These are phyloP conservation scores for Elaeagnus macrophylla DNA, from an alignment of 306 rosid species.

Conservation along the genomic window DNA sequence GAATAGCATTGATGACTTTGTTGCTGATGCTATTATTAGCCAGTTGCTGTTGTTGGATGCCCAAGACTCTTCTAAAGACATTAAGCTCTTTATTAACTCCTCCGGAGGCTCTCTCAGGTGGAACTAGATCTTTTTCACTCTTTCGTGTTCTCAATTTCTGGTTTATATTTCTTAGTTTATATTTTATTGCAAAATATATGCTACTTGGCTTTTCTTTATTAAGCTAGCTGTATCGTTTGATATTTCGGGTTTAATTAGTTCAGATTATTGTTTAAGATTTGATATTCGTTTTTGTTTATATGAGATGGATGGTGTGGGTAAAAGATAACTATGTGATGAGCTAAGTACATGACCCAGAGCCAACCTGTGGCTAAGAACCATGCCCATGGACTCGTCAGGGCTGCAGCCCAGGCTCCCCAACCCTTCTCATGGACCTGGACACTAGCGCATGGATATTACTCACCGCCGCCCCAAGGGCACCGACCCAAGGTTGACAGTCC, in stretches of 20 bases:
- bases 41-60: conserved; percentile 86
- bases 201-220: neutral
- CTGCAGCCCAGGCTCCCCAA: too few species aligned
- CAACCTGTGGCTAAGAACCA: too few species aligned
- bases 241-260: neutral
- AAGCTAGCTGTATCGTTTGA: neutral
- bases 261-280: neutral
- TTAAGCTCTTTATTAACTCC: conserved; percentile 76
- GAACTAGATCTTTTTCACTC: neutral
- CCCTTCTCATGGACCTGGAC: too few species aligned
- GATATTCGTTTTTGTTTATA: neutral
- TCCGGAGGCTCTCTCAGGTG: conserved; percentile 93
- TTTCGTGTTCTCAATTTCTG: conserved; percentile 3
- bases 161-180: neutral
- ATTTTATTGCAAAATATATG: neutral
- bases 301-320: neutral
- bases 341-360: neutral
- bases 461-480: too few species aligned
- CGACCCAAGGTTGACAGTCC: too few species aligned
- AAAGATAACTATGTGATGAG: neutral
- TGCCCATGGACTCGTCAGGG: too few species aligned
- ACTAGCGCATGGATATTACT: too few species aligned
- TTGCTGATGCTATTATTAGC: conserved; percentile 78
- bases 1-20: conserved; percentile 63
- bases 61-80: conserved; percentile 70